Conservation (phyloP, 2,329 filamentous ascomycete genomes). For the Thelonectria rubi region DNA sequence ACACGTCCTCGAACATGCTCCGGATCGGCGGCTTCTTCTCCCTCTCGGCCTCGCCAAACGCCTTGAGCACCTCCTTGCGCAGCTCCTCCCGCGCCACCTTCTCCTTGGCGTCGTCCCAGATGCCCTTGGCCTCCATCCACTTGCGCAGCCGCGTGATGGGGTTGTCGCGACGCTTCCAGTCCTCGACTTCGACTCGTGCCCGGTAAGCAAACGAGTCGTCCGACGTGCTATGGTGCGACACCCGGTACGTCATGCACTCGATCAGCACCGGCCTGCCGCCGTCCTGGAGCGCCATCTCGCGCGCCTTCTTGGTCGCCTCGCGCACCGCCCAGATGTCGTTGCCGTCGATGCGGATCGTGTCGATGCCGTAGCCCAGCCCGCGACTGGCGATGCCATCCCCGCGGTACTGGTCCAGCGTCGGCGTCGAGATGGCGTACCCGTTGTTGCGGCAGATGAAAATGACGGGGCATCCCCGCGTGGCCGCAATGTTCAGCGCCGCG, state of each 20-base stretch:
- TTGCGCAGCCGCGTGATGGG: slow-evolving; percentile 86
- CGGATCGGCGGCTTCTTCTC: slow-evolving; percentile 80
- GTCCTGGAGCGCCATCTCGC: slow-evolving; percentile 79
- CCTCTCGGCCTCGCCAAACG: slow-evolving; percentile 84
- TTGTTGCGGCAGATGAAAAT: slow-evolving; percentile 95
- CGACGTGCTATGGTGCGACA: slow-evolving; percentile 95
- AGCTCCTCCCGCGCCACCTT: slow-evolving; percentile 72
- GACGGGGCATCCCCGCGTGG: slow-evolving; percentile 85
- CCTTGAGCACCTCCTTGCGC: slow-evolving; percentile 80
- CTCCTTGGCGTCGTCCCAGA: slow-evolving; percentile 89
- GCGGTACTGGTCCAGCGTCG: slow-evolving; percentile 88
- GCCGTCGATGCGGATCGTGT: slow-evolving; percentile 91
- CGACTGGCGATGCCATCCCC: slow-evolving; percentile 90
- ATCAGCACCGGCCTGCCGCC: slow-evolving; percentile 87
- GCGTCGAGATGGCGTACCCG: slow-evolving; percentile 89
- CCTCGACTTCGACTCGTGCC: slow-evolving; percentile 90
- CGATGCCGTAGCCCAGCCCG: slow-evolving; percentile 91
- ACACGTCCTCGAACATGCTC: slow-evolving; percentile 86
- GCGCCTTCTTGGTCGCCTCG: slow-evolving; percentile 79
- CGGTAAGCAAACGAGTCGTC: slow-evolving; percentile 98
- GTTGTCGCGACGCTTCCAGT: slow-evolving; percentile 93
- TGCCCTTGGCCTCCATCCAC: slow-evolving; percentile 83
- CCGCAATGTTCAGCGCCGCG: slow-evolving; percentile 88
- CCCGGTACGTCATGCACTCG: slow-evolving; percentile 98
- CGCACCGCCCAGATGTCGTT: slow-evolving; percentile 92